Percentiles rank a stretch among this genome's conserved stretches.
Evolutionary conservation across 805 yeast genomes (phyloP).

Genomic region (Saccharomycopsis sp.): DNA sequence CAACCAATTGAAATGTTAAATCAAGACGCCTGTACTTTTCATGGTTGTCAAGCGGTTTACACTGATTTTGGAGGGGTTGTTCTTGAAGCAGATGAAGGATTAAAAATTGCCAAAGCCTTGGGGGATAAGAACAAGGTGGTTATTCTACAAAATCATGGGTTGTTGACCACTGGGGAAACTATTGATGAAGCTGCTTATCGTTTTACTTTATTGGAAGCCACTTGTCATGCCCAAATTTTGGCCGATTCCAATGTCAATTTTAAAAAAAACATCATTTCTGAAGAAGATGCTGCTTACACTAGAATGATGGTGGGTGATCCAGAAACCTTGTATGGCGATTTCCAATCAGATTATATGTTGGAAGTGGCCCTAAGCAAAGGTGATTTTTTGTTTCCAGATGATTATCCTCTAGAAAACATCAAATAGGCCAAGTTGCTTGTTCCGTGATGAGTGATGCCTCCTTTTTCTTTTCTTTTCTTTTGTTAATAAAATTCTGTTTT

Average conservation of each 20-base stretch:
- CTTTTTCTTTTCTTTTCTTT: too few relatives aligned
- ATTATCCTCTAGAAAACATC: conserved; percentile 1
- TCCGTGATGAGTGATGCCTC: too few relatives aligned
- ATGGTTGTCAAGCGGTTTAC: conserved; percentile 58
- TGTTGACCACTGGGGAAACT: conserved; percentile 57
- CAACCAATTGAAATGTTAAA: conserved; percentile 65
- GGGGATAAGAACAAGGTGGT: conserved; percentile 45
- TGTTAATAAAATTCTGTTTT: too few relatives aligned
- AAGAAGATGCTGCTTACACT: conserved; percentile 61
- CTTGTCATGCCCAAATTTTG: conserved; percentile 55
- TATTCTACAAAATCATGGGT: conserved; percentile 64
- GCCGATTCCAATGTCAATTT: conserved; percentile 43
- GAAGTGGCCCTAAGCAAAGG: conserved; percentile 28
- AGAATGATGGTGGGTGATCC: conserved; percentile 50
- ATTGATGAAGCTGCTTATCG: conserved; percentile 68
- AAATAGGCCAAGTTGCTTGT: background rate
- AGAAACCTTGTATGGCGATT: conserved; percentile 59
- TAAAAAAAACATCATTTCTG: conserved; percentile 35
- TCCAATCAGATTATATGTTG: conserved; percentile 57
- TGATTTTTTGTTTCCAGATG: conserved; percentile 20
- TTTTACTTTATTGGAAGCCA: conserved; percentile 50
- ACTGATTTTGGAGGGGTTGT: conserved; percentile 73
- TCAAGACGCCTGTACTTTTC: conserved; percentile 66
- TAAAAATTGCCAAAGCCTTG: conserved; percentile 46
- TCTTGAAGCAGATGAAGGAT: conserved; percentile 52